These are phyloP conservation scores for Tetrapyrgos nigripes DNA, from an alignment of 1,284 basidiomycete species.

Conservation along the genomic window DNA sequence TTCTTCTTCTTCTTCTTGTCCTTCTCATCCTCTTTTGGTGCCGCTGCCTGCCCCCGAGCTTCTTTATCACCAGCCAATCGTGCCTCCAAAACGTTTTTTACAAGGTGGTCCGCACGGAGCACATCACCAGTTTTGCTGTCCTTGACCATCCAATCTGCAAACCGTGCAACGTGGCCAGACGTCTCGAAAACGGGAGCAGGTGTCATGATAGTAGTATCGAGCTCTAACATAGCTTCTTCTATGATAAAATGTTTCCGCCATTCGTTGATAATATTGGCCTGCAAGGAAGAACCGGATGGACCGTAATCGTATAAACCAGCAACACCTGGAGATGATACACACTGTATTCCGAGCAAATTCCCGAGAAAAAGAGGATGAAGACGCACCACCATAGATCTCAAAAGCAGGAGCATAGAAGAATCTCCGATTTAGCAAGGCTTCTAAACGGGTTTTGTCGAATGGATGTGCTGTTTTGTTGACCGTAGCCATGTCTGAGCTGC, in stretches of 20 bases:
- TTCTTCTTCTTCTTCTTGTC: slow-evolving; percentile 86
- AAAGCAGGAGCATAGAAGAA: slow-evolving; percentile 99
- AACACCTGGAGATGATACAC: slow-evolving; percentile 63
- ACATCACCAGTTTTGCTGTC: slow-evolving; percentile 95
- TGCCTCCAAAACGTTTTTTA: slow-evolving; percentile 92
- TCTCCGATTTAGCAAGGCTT: slow-evolving; percentile 87
- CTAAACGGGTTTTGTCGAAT: slow-evolving; percentile 90
- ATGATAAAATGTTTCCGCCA: slow-evolving; percentile 99
- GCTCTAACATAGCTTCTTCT: slow-evolving; percentile 98
- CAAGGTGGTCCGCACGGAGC: slow-evolving; percentile 96
- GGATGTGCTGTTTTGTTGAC: slow-evolving; percentile 88
- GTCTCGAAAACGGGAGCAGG: slow-evolving; percentile 95
- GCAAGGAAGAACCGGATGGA: slow-evolving; percentile 93
- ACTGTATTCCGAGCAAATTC: neutral
- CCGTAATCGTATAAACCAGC: slow-evolving; percentile 97
- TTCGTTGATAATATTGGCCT: slow-evolving; percentile 96
- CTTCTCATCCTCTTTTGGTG: slow-evolving; percentile 63
- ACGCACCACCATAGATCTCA: slow-evolving; percentile 94
- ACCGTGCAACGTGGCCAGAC: slow-evolving; percentile 97
- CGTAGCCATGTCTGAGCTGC: slow-evolving; percentile 15
- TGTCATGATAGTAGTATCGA: slow-evolving; percentile 99
- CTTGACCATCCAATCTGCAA: slow-evolving; percentile 99
- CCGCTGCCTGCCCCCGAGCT: slow-evolving; percentile 78
- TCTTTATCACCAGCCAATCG: slow-evolving; percentile 91
- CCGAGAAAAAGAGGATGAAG: neutral